Conservation (phyloP, 495 filamentous ascomycete genomes). For the Aspergillus ostianus region DNA sequence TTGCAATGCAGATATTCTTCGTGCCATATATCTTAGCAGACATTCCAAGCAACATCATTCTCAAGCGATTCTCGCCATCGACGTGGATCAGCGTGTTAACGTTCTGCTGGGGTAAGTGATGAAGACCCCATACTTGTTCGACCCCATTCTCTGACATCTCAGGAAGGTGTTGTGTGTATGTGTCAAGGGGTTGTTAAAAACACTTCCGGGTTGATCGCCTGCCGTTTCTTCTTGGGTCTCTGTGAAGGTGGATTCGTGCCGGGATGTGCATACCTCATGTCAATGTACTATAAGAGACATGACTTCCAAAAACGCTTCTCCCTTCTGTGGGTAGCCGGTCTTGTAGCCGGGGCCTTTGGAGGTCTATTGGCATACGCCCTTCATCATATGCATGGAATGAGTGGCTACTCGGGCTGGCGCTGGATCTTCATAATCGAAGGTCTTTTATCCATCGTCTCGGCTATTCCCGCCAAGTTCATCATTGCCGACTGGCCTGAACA, state of each 20-base stretch:
- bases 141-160: not conserved
- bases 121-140: not conserved
- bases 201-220: constrained; percentile 45
- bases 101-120: constrained; percentile 53
- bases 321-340: constrained; percentile 51
- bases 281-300: constrained; percentile 52
- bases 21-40: constrained; percentile 62
- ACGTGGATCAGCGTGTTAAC: constrained; percentile 49
- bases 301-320: constrained; percentile 52
- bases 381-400: constrained; percentile 44
- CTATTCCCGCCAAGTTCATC: constrained; percentile 43
- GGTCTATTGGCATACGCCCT: constrained; percentile 57
- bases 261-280: constrained; percentile 52
- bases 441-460: constrained; percentile 47
- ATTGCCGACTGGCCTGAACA: constrained; percentile 46
- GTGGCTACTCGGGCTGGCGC: constrained; percentile 47
- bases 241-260: constrained; percentile 56
- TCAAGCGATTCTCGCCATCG: constrained; percentile 60
- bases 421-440: constrained; percentile 59
- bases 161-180: constrained; percentile 34
- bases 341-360: constrained; percentile 57
- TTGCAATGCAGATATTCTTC: constrained; percentile 60
- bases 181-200: constrained; percentile 43
- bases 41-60: constrained; percentile 60
- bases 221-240: constrained; percentile 51